A percentile compares a stretch with the other conserved stretches of the same genome.
Evolutionary conservation across 192 early-diverging fungal genomes (phyloP).

Genomic region (Coemansia sp.): DNA sequence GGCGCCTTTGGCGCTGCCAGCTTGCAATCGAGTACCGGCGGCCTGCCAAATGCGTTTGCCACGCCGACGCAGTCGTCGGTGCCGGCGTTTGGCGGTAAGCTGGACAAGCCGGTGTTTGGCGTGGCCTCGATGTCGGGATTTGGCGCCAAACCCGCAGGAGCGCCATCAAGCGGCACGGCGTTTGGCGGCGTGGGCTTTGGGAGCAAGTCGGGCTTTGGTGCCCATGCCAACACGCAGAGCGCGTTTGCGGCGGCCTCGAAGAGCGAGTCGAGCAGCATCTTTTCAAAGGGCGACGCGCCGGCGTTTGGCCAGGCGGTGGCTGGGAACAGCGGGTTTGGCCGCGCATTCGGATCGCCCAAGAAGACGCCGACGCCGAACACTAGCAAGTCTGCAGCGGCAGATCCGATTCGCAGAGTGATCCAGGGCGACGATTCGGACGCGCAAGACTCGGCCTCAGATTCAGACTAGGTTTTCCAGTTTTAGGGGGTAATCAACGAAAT

Average conservation of each 20-base stretch:
- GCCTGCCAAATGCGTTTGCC: conserved; percentile 35
- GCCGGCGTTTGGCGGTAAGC: conserved; percentile 26
- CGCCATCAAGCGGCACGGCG: background rate
- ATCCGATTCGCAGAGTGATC: conserved; percentile 7
- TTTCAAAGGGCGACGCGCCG: background rate
- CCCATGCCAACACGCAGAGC: conserved; percentile 2
- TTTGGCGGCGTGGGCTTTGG: conserved; percentile 3
- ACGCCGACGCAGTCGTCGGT: background rate
- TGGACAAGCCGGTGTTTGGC: conserved; percentile 41
- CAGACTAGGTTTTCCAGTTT: background rate
- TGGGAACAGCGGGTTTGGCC: background rate
- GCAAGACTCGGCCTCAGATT: background rate
- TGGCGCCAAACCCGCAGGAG: conserved; percentile 1
- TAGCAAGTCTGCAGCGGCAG: background rate
- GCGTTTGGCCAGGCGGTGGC: background rate
- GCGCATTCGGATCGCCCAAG: background rate
- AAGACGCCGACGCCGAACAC: background rate
- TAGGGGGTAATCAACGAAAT: background rate
- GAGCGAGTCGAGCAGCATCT: background rate
- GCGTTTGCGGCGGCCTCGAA: conserved; percentile 6
- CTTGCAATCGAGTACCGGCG: background rate
- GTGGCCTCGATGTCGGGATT: conserved; percentile 32
- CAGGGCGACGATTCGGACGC: conserved; percentile 10
- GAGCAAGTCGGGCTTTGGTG: conserved; percentile 19
- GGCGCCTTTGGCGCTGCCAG: background rate